Conservation (phyloP, 257 asterid species). For the Prunella vulgaris region DNA sequence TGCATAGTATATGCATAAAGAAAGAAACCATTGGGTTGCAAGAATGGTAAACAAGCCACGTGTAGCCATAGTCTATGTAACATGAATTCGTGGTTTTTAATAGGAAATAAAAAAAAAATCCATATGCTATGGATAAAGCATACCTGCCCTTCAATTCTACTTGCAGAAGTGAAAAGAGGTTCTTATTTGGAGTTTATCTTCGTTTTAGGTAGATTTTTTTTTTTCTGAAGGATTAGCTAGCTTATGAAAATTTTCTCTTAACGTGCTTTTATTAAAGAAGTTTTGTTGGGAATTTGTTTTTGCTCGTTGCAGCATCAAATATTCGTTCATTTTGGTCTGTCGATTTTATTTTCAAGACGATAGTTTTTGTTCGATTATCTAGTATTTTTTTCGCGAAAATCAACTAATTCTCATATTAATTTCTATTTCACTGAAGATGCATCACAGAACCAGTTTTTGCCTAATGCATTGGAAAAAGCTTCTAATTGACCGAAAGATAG, state of each 20-base stretch:
- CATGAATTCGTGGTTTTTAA: background rate
- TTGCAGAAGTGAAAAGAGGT: background rate
- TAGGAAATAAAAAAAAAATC: background rate
- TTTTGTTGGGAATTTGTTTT: background rate
- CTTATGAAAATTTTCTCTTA: too few species aligned
- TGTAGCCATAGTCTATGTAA: background rate
- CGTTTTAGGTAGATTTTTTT: too few species aligned
- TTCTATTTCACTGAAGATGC: too few species aligned
- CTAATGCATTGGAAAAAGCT: too few species aligned
- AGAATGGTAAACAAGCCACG: background rate
- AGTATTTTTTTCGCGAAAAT: too few species aligned
- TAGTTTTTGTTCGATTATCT: too few species aligned
- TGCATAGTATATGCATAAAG: background rate
- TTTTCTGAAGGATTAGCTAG: background rate
- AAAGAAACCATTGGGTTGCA: background rate
- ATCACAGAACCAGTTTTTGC: too few species aligned
- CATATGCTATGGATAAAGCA: background rate
- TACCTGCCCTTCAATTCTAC: background rate
- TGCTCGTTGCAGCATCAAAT: background rate
- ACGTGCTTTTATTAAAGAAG: background rate
- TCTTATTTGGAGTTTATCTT: background rate
- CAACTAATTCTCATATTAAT: too few species aligned
- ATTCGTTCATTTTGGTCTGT: too few species aligned
- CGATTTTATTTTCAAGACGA: too few species aligned
- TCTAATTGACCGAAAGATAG: too few species aligned